Base-by-base conservation (phyloP, 371 early-diverging fungal species). In the Mortierella sp. region DNA sequence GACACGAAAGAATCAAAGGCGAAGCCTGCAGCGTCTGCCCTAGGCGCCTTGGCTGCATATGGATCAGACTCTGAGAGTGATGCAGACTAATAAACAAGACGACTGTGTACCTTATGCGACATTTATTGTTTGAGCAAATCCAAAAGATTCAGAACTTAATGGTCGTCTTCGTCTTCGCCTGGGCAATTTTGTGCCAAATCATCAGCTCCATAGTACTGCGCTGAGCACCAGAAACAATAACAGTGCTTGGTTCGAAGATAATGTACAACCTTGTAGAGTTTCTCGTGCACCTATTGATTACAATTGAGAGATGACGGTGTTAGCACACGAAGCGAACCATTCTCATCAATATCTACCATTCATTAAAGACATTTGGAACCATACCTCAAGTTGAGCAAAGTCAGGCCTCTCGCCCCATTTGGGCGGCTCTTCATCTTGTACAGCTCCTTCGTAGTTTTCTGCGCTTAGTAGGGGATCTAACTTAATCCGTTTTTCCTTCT, bases 171-270 rank as follows among this genome's bases (percentile, higher is more conserved):
- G 0, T 76, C 75, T 20, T 78, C 72, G 0, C 93, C 93, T 10
- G 93, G 92, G 65, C 93, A 93, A 43, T 85, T 84, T 22, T 78
- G 76, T 8, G 62, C 63, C 14, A 93, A 62, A 69, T 92, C 93
- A 8, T 85, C 73, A 52, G 68, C 64, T 20, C 87, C 84, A 28
- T 84, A 68, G 63, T 88, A 93, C 54, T 84, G 84, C 1, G 84
- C 86, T 39, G 88, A 85, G 73, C 93, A 93, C 91, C 92, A 93
- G 52, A 92, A 87, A 67, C 93, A 93, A 65, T 93, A 93, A 24
- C 26, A 43, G 73, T 92, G 84, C 16, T 86, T 70, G 6, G 57
- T 61, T 11, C 93, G 86, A 51, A 93, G 76, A 73, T 92, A 90
- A 0, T 60, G 26, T 2, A 84, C 86, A 0, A 92, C 75, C 18